Evolutionary conservation across 2,329 filamentous ascomycete genomes (phyloP).

Genomic region (Ascosphaera aggregata): DNA sequence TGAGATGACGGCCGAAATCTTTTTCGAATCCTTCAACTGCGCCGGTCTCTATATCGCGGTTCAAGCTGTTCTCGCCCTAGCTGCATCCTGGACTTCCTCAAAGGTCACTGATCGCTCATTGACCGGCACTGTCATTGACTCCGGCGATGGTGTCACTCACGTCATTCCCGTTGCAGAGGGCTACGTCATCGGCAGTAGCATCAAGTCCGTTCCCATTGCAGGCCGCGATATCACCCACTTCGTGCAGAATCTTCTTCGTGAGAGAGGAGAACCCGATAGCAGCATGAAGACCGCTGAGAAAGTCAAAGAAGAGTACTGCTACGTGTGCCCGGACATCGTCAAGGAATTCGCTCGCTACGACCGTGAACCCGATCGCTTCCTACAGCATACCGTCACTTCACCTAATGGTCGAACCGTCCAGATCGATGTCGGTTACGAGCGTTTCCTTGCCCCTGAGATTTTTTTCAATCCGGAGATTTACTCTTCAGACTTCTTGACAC

Average conservation of each 20-base stretch:
- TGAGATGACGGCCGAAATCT: conserved; percentile 97
- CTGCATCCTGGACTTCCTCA: conserved; percentile 94
- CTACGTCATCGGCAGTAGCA: conserved; percentile 96
- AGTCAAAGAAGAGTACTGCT: conserved; percentile 98
- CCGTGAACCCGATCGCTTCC: conserved; percentile 72
- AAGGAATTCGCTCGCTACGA: conserved; percentile 96
- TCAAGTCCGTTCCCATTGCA: conserved; percentile 96
- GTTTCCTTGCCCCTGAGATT: conserved; percentile 93
- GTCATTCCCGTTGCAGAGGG: conserved; percentile 97
- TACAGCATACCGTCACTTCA: conserved; percentile 68
- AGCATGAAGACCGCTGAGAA: conserved; percentile 92
- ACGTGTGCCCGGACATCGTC: conserved; percentile 94
- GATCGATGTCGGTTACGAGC: conserved; percentile 92
- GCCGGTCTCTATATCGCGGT: conserved; percentile 97
- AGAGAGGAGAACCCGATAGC: conserved; percentile 89
- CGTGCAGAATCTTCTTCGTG: conserved; percentile 83
- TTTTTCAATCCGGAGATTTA: conserved; percentile 99
- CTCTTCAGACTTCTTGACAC: conserved; percentile 93
- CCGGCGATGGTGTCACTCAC: conserved; percentile 95
- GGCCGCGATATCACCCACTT: conserved; percentile 98
- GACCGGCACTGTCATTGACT: conserved; percentile 95
- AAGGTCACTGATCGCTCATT: conserved; percentile 92
- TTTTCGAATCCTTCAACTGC: conserved; percentile 99
- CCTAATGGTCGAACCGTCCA: conserved; percentile 63
- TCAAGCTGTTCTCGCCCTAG: conserved; percentile 85